Percentiles rank a stretch among this genome's conserved stretches.
Evolutionary conservation across 2,329 filamentous ascomycete species (phyloP).

Genomic region (Alternaria brassicicola): DNA sequence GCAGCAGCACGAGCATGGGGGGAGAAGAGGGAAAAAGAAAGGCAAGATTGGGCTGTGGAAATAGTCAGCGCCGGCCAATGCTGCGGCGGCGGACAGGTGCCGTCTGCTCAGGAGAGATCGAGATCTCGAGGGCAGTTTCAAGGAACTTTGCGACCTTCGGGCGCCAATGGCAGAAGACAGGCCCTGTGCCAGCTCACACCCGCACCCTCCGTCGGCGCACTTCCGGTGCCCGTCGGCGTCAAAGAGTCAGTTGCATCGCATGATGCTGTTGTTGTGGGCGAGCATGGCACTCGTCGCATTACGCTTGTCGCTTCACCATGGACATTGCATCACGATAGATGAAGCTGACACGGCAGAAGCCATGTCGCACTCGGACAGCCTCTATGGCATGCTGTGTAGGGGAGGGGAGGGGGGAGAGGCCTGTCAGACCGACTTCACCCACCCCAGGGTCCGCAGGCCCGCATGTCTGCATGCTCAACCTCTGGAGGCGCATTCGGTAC

Average conservation of each 20-base stretch:
- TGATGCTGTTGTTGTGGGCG: not conserved
- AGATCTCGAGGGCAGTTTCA: constrained; percentile 13
- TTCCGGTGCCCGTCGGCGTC: constrained; percentile 1
- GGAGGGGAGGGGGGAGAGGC: not conserved
- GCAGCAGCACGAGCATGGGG: too few relatives aligned
- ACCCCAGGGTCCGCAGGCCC: not conserved
- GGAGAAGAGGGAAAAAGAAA: too few relatives aligned
- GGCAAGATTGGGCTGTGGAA: not conserved
- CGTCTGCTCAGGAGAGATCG: constrained; percentile 18
- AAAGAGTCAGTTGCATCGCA: constrained; percentile 4
- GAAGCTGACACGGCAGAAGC: not conserved
- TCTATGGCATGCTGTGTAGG: not conserved
- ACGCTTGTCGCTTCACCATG: not conserved
- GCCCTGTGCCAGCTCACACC: constrained; percentile 17
- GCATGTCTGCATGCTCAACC: not conserved
- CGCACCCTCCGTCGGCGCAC: constrained; percentile 4
- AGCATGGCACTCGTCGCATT: not conserved
- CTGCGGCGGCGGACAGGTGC: constrained; percentile 15
- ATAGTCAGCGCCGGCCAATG: constrained; percentile 13
- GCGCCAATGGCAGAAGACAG: constrained; percentile 16
- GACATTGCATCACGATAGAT: not conserved
- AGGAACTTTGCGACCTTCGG: constrained; percentile 8
- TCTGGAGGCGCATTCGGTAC: constrained; percentile 18
- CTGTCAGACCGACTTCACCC: not conserved
- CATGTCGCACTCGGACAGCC: not conserved